Evolutionary conservation across 1,284 basidiomycete genomes (phyloP).

Genomic region (Xanthoconium separans): DNA sequence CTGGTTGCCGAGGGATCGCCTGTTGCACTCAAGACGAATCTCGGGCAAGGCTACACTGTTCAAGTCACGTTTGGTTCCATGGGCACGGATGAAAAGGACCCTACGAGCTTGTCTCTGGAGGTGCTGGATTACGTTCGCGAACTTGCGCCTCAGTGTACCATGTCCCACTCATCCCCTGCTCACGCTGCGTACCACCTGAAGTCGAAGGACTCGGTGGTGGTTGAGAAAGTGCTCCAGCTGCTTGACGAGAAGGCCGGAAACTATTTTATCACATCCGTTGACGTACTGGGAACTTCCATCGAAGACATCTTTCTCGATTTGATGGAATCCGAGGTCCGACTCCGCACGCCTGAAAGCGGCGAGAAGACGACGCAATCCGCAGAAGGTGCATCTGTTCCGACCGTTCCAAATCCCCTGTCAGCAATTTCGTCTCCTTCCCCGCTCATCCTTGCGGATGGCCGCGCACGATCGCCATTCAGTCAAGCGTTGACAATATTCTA

Average conservation of each 20-base stretch:
- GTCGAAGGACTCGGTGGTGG: slow-evolving; percentile 52
- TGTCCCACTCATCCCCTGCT: slow-evolving; percentile 40
- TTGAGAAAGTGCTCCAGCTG: slow-evolving; percentile 55
- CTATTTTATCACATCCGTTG: slow-evolving; percentile 52
- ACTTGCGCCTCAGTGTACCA: slow-evolving; percentile 47
- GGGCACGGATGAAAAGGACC: slow-evolving; percentile 14
- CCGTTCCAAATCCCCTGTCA: slow-evolving; percentile 39
- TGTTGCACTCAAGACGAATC: slow-evolving; percentile 66
- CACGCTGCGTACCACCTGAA: slow-evolving; percentile 55
- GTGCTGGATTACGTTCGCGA: slow-evolving; percentile 45
- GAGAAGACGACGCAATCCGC: slow-evolving; percentile 18
- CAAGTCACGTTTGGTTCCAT: slow-evolving; percentile 46
- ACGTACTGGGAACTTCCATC: slow-evolving; percentile 71
- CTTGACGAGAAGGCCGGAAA: slow-evolving; percentile 46
- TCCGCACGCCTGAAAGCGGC: not conserved
- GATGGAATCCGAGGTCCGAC: slow-evolving; percentile 49
- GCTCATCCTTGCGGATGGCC: slow-evolving; percentile 49
- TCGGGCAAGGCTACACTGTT: slow-evolving; percentile 71
- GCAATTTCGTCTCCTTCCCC: slow-evolving; percentile 31
- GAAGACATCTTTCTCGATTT: slow-evolving; percentile 79
- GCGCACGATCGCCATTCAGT: slow-evolving; percentile 47
- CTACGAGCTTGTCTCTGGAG: slow-evolving; percentile 25
- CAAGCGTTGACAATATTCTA: slow-evolving; percentile 72
- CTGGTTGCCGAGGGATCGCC: slow-evolving; percentile 73
- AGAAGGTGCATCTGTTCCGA: not conserved